Percentiles rank a stretch among this genome's conserved stretches.
Conservation (phyloP, 768 basidiomycete genomes). For the Chlorophyllum brunneum region DNA sequence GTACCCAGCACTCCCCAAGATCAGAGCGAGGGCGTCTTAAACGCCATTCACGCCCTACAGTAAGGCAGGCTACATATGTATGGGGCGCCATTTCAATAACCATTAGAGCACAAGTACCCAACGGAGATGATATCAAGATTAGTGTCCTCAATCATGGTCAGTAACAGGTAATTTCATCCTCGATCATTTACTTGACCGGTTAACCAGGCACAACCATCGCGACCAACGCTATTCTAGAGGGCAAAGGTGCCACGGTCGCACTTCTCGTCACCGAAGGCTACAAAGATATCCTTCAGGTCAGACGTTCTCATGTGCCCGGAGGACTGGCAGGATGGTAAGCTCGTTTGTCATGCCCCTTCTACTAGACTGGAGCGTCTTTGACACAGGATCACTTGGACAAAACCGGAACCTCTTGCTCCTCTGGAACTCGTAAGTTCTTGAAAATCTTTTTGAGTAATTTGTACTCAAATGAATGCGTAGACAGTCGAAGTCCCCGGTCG, state of each 20-base stretch:
- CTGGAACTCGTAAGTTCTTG: constrained; percentile 22
- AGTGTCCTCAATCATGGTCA: constrained; percentile 21
- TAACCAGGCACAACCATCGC: constrained; percentile 21
- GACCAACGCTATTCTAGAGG: constrained; percentile 28
- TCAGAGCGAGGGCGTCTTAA: constrained; percentile 24
- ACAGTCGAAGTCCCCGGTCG: constrained; percentile 26
- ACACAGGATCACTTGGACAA: constrained; percentile 25
- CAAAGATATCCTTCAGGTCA: constrained; percentile 17
- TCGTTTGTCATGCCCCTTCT: constrained; percentile 1
- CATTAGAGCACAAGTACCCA: constrained; percentile 16
- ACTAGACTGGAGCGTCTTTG: constrained; percentile 8
- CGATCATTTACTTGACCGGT: background rate
- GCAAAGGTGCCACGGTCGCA: constrained; percentile 24
- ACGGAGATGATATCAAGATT: constrained; percentile 11
- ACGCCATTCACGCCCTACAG: constrained; percentile 20
- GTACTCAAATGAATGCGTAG: constrained; percentile 9
- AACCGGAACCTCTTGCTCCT: constrained; percentile 24
- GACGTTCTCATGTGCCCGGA: constrained; percentile 19
- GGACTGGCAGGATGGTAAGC: constrained; percentile 22
- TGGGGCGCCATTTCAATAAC: background rate
- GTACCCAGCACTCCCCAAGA: constrained; percentile 24
- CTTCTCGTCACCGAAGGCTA: constrained; percentile 27
- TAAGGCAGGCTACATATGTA: background rate
- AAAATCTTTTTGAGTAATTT: background rate
- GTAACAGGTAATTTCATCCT: background rate